phyloP scores from a whole-genome alignment of 1,284 basidiomycete species.

The Ceratobasidium sp. region DNA sequence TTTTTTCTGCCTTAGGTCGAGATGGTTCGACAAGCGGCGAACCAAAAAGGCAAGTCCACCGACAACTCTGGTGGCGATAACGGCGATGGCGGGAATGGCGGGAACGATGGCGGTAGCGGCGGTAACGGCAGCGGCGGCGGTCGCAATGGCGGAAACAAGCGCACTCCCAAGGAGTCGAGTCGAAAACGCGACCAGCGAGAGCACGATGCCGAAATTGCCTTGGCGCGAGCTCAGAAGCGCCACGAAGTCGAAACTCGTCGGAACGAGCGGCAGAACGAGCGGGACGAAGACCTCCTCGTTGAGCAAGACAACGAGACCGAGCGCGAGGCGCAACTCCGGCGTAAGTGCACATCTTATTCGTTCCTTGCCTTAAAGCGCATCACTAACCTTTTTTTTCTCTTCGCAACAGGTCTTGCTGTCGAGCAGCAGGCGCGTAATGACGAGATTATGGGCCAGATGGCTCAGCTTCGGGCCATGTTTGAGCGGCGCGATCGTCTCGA shows the following conservation, averaged over 20 bases:
- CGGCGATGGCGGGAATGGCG: no score
- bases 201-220: background rate
- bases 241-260: background rate
- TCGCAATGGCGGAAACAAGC: no score
- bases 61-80: no score
- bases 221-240: background rate
- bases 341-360: background rate
- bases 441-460: no score
- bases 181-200: background rate
- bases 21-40: no score
- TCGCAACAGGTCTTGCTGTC: background rate
- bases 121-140: no score
- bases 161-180: background rate
- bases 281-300: background rate
- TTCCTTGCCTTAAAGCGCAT: background rate
- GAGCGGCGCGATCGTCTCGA: no score
- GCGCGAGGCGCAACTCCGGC: background rate
- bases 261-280: background rate
- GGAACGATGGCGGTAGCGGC: no score
- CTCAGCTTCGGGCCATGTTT: no score
- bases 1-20: no score
- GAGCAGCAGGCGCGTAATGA: background rate
- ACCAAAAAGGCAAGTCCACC: no score
- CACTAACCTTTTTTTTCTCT: background rate
- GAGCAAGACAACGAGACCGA: slow-evolving; percentile 4